Percentiles rank a stretch among this genome's conserved stretches.
These are phyloP conservation scores for Apiospora malaysiana DNA, from an alignment of 2,329 filamentous ascomycete genomes.

Conservation along the genomic window DNA sequence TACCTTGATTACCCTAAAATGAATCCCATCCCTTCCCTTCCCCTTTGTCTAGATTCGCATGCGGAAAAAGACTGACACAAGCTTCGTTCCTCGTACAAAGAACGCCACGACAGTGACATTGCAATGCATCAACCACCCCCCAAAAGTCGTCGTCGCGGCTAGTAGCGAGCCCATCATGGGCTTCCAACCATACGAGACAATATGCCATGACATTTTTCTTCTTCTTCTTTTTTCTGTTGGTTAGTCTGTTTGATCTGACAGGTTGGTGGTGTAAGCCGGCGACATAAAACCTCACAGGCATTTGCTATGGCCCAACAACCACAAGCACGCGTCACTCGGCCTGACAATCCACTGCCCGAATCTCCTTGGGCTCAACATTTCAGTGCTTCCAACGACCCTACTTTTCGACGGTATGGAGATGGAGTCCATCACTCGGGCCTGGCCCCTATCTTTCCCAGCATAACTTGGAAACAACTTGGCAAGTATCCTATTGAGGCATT, in stretches of 20 bases:
- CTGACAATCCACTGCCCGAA: neutral
- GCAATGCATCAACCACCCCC: neutral
- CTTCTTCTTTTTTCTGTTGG: too few species aligned
- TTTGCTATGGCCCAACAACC: neutral
- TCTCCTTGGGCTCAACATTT: slow-evolving; percentile 25
- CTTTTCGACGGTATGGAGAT: neutral
- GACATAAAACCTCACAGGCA: neutral
- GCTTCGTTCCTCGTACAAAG: neutral
- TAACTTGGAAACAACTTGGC: neutral
- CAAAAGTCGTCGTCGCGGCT: neutral
- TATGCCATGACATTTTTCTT: neutral
- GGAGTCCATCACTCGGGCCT: slow-evolving; percentile 20
- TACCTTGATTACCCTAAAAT: too few species aligned
- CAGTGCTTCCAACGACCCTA: slow-evolving; percentile 6
- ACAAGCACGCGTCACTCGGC: neutral
- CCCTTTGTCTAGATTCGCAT: neutral
- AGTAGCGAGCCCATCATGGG: neutral
- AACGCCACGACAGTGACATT: neutral
- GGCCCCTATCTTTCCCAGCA: slow-evolving; percentile 12
- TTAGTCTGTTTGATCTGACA: neutral
- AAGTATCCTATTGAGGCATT: too few species aligned
- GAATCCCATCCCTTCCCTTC: too few species aligned
- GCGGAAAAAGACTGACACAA: neutral
- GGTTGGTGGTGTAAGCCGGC: neutral
- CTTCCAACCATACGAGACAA: too few species aligned